A percentile compares a stretch with the other conserved stretches of the same genome.
phyloP scores from a whole-genome alignment of 2,329 filamentous ascomycete genomes.

The Talaromyces sp. region DNA sequence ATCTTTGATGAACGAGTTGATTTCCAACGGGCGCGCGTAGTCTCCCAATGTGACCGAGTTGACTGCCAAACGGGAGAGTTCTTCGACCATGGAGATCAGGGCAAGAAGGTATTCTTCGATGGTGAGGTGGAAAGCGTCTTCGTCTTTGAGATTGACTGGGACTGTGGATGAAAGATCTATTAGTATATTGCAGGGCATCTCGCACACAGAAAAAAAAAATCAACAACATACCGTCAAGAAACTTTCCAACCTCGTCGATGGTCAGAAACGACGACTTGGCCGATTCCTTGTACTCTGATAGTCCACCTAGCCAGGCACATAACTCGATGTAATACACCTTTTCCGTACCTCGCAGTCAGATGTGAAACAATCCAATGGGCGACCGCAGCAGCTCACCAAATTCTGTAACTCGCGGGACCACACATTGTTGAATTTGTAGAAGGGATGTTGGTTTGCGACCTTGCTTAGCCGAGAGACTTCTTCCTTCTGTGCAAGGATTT shows the following conservation, averaged over 20 bases:
- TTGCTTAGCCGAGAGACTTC: conserved; percentile 66
- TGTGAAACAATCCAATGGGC: neutral
- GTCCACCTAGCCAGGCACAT: conserved; percentile 75
- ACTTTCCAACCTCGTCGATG: conserved; percentile 78
- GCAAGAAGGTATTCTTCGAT: conserved; percentile 96
- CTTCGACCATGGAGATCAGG: conserved; percentile 81
- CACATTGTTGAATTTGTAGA: conserved; percentile 94
- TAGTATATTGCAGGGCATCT: neutral
- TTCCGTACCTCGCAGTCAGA: neutral
- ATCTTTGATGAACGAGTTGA: conserved; percentile 90
- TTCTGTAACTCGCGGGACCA: conserved; percentile 85
- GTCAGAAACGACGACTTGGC: conserved; percentile 66
- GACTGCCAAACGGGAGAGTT: conserved; percentile 83
- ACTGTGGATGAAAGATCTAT: conserved; percentile 48
- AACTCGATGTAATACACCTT: conserved; percentile 57
- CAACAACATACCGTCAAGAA: conserved; percentile 61
- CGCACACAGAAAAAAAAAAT: neutral
- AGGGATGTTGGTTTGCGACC: conserved; percentile 79
- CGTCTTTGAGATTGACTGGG: conserved; percentile 83
- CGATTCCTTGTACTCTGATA: conserved; percentile 50
- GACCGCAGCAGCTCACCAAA: conserved; percentile 53
- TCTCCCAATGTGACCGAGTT: conserved; percentile 93
- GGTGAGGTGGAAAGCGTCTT: conserved; percentile 88
- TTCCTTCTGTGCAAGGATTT: conserved; percentile 67
- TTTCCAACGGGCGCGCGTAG: conserved; percentile 77